Evolutionary conservation across 2,329 filamentous ascomycete genomes (phyloP), one percentile per base, ranked within the genome.

Genomic region (Gnomoniopsis sp.): DNA sequence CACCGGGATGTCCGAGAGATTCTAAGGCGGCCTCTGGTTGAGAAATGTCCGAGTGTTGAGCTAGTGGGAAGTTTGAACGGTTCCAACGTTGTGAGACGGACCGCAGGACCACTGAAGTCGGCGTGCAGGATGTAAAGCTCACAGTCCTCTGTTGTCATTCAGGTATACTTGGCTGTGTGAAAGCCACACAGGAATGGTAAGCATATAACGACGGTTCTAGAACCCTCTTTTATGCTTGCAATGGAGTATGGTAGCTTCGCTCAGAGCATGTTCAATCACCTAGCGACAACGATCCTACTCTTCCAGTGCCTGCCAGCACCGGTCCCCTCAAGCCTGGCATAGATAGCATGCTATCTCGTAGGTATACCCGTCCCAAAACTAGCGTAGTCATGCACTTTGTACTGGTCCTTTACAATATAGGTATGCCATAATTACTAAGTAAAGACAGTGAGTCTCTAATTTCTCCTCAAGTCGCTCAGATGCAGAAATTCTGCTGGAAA

Each of bases 1-100:
- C 48, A 81, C 79, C 3, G 74, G 75, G 3, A 58, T 75, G 19
- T 41, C 12, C 15, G 34, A 23, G 49, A 12, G 15, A 21, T 19
- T 23, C 11, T 22, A 17, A n/a, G 15, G 41, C 11, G 8, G 3
- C 4, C 10, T 22, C 10, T 30, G 21, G 44, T 21, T 47, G 44
- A 14, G 22, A 47, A 4, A 41, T 41, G 14, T 2, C 36, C 8
- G 44, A 47, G 19, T 47, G 44, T 6, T 22, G 44, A 21, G 44
- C 44, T 10, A 23, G 44, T 47, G 44, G 8, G 11, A 22, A 19
- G 19, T 23, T 22, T 21, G 44, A 47, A 19, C 8, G 10, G 21
- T 21, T 46, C 21, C 7, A 7, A 47, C 23, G 44, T 15, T 10
- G 44, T 47, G 44, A 6, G 44, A 47, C 41, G 11, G 44, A 19